Conservation (phyloP, 2,329 filamentous ascomycete species). For the Bipolaris oryzae region DNA sequence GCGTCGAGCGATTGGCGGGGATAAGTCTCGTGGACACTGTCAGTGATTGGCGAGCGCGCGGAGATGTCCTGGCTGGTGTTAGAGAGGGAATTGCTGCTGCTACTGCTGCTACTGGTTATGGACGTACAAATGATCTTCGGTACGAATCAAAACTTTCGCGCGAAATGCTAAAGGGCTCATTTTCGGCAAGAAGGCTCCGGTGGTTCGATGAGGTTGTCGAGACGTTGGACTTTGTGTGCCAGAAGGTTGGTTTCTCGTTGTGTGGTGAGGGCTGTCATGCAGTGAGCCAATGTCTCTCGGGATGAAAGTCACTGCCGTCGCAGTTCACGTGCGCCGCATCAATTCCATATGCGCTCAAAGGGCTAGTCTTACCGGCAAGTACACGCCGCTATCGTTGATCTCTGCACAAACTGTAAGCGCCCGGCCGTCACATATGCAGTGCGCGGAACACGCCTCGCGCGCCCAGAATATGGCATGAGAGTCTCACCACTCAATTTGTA, state of each 20-base stretch:
- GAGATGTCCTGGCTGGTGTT: conserved; percentile 77
- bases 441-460: conserved; percentile 8
- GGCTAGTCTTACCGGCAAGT: conserved; percentile 74
- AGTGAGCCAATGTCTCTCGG: conserved; percentile 23
- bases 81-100: conserved; percentile 20
- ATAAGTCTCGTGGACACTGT: conserved; percentile 58
- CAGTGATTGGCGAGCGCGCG: conserved; percentile 77
- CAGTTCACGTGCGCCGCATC: conserved; percentile 4
- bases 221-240: conserved; percentile 61
- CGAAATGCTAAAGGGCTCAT: conserved; percentile 93
- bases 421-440: conserved; percentile 13
- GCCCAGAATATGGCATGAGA: conserved; percentile 11
- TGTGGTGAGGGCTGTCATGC: conserved; percentile 74
- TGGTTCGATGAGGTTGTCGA: conserved; percentile 63
- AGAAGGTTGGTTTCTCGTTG: conserved; percentile 80
- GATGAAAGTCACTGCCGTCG: background rate
- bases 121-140: conserved; percentile 86
- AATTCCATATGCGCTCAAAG: background rate
- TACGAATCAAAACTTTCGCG: conserved; percentile 98
- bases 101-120: conserved; percentile 1
- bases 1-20: conserved; percentile 59
- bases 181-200: conserved; percentile 73
- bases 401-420: conserved; percentile 62
- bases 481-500: conserved; percentile 60
- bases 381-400: conserved; percentile 94